Evolutionary conservation across 202 grass and related monocot species (phyloP), one percentile per base, ranked within the genome.

Genomic region (Thinopyrum obtusiflorum): DNA sequence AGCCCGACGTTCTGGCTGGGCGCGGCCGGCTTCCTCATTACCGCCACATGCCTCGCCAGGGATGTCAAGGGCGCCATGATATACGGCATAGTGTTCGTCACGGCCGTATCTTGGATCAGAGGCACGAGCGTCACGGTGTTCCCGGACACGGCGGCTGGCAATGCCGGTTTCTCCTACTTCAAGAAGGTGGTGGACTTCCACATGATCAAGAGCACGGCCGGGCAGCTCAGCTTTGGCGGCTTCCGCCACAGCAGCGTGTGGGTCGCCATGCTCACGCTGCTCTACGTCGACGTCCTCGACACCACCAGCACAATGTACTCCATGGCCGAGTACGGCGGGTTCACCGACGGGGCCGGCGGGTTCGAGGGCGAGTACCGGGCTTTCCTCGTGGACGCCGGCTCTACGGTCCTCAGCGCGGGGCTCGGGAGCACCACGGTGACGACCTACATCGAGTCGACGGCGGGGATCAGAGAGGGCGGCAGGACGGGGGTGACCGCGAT

Each of bases 1-100:
- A 92, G 90, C 90, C 88, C 86, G 4, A 97, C 92, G 6, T 97
- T 97, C 86, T 97, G 94, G 94, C 90, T 97, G 12, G 92, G 92
- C 67, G 88, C 79, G 23, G 79, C 28, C 4, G 92, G 90, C 0
- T 97, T 97, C 84, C 47, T 94, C 60, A 2, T 97, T 60, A 84
- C 90, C 1, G 81, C 90, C 7, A 87, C 82, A 0, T 94, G 90
- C 80, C 90, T 97, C 0, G 59, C 88, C 1, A 77, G 61, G 32
- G 64, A 89, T 33, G 79, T 97, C 14, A 92, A 91, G 35, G 94
- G 94, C 4, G 24, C 51, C 86, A 94, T 94, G 92, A 89, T 97
- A 49, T 97, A 89, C n/a, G 90, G 92, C 70, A 89, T 97, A 14
- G 27, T 87, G 5, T 79, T 94, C 32, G 92, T 94, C 1, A 94